A percentile compares a stretch with the other conserved stretches of the same genome.
phyloP scores from a whole-genome alignment of 495 filamentous ascomycete species.

The Penicillium parvum region DNA sequence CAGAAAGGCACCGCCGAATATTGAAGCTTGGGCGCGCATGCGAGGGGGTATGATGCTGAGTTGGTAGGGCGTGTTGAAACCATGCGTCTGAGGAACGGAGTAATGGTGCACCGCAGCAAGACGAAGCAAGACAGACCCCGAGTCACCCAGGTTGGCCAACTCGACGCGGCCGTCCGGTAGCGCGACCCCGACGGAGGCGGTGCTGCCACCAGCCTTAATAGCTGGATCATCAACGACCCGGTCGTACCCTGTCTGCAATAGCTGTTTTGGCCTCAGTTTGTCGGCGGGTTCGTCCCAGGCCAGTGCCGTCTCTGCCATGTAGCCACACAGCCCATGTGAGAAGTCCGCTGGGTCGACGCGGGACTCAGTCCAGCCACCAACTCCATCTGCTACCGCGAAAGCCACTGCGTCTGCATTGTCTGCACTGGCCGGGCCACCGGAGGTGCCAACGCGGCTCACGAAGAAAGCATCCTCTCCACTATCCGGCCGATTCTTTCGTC shows the following conservation, averaged over 20 bases:
- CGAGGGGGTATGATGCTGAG: slow-evolving; percentile 80
- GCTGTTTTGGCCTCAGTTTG: slow-evolving; percentile 56
- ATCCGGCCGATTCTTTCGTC: slow-evolving; percentile 52
- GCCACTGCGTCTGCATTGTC: slow-evolving; percentile 50
- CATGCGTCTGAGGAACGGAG: slow-evolving; percentile 86
- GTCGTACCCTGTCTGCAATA: slow-evolving; percentile 84
- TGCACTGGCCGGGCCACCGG: slow-evolving; percentile 21
- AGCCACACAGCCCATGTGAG: slow-evolving; percentile 87
- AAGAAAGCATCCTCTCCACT: slow-evolving; percentile 97
- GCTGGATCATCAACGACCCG: slow-evolving; percentile 65
- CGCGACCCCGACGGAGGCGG: slow-evolving; percentile 77
- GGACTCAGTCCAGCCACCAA: slow-evolving; percentile 89
- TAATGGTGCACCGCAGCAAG: slow-evolving; percentile 76
- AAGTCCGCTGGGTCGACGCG: slow-evolving; percentile 93
- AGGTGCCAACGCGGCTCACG: slow-evolving; percentile 67
- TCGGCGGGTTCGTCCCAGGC: slow-evolving; percentile 36
- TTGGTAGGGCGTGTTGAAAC: slow-evolving; percentile 96
- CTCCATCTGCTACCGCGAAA: slow-evolving; percentile 88
- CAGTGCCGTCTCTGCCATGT: slow-evolving; percentile 75
- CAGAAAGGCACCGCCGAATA: slow-evolving; percentile 77
- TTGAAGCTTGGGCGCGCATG: slow-evolving; percentile 66
- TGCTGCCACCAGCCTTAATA: slow-evolving; percentile 82
- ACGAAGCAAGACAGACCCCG: slow-evolving; percentile 84
- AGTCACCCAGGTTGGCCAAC: slow-evolving; percentile 95
- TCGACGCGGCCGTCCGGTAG: slow-evolving; percentile 66